Evolutionary conservation across 2,329 filamentous ascomycete species (phyloP), one percentile per base, ranked within the genome.

Genomic region (Cordyceps tenuipes): DNA sequence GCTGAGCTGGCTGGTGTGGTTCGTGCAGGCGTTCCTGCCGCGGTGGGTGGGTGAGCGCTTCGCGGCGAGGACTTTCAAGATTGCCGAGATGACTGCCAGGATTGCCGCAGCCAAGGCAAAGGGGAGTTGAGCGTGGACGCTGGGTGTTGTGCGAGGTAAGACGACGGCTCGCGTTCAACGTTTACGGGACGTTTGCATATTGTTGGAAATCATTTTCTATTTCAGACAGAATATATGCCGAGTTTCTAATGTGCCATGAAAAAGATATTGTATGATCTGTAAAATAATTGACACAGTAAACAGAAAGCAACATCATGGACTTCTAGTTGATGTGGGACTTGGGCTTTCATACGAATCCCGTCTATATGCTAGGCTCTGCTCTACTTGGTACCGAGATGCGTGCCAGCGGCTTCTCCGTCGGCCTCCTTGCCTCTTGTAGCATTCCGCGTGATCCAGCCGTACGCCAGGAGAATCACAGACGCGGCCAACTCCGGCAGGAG

Each of bases 1-100:
- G 2, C 31, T 61, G 8, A 49, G 54, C 1, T 53, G 41, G n/a
- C 21, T 44, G 3, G 48, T 29, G 2, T 61, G 59, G 59, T 51
- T 61, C 36, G 50, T 43, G 10, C 57, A 54, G 43, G n/a, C 57
- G 3, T 60, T 60, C 10, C 49, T 71, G 13, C 68, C 70, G 3
- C 31, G 62, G 3, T 67, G 68, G 64, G 54, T 72, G 44, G 68
- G 66, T 1, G 73, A 75, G 64, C 57, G 60, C 29, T 49, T 66
- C 0, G 51, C 70, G 39, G 67, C 67, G 0, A 62, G 68, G 17
- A 68, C 73, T 26, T 72, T 71, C 39, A 66, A 68, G 7, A 64
- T 72, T 47, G 64, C 67, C 0, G 59, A 53, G 0, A 67, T 72
- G 63, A 59, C 64, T 9, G 65, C 57, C 58, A 65, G 57, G 53